These are phyloP conservation scores for Moricandia arvensis DNA, from an alignment of 345 rosid species.

Conservation along the genomic window DNA sequence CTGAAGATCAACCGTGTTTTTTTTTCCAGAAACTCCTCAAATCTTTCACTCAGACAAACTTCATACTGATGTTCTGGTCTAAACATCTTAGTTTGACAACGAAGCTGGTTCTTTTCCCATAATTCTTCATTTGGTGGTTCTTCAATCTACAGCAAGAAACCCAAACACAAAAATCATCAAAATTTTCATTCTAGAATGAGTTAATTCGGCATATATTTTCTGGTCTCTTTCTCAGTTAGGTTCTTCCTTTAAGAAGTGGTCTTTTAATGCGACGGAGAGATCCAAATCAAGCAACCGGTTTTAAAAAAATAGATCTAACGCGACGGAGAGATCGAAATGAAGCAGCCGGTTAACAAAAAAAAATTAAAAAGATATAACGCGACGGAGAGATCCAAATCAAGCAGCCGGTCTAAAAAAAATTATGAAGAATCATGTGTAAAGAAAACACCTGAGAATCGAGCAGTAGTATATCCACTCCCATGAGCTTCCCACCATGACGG, in stretches of 20 bases:
- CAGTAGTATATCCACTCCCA: too few relatives aligned
- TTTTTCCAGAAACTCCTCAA: constrained; percentile 42
- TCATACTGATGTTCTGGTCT: constrained; percentile 56
- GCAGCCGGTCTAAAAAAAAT: too few relatives aligned
- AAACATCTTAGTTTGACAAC: constrained; percentile 59
- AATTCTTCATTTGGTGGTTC: constrained; percentile 68
- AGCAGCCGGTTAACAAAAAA: too few relatives aligned
- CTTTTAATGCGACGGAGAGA: too few relatives aligned
- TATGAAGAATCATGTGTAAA: too few relatives aligned
- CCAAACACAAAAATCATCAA: neutral
- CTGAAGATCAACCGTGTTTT: constrained; percentile 41
- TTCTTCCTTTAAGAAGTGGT: constrained; percentile 66
- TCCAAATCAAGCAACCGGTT: too few relatives aligned
- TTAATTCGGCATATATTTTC: neutral
- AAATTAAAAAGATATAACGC: too few relatives aligned
- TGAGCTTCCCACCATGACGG: too few relatives aligned
- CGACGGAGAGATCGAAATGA: too few relatives aligned
- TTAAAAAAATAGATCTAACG: too few relatives aligned
- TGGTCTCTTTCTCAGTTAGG: constrained; percentile 32
- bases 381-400: too few relatives aligned
- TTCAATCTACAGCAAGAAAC: constrained; percentile 53
- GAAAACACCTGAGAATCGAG: too few relatives aligned
- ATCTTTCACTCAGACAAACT: constrained; percentile 54
- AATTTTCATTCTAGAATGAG: neutral
- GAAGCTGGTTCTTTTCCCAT: constrained; percentile 56